These are phyloP conservation scores for Rachicladosporium sp. DNA, from an alignment of 2,329 filamentous ascomycete genomes.

Conservation along the genomic window DNA sequence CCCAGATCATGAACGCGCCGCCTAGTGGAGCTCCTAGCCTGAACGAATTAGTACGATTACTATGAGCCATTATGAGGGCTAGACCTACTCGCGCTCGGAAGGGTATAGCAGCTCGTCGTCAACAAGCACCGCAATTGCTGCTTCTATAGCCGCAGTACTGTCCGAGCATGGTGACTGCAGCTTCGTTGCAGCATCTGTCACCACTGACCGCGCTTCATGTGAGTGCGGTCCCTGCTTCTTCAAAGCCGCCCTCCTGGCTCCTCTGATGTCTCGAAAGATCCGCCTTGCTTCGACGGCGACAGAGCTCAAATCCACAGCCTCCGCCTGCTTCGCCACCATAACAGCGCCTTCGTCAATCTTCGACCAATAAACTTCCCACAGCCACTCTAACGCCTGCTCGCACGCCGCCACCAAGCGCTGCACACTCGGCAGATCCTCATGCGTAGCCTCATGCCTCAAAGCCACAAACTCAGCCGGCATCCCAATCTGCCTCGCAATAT, in stretches of 20 bases:
- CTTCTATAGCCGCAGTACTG: conserved; percentile 6
- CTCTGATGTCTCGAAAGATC: conserved; percentile 15
- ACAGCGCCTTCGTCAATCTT: conserved; percentile 28
- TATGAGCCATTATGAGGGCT: neutral
- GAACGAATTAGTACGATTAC: neutral
- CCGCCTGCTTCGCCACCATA: conserved; percentile 6
- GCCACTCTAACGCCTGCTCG: conserved; percentile 62
- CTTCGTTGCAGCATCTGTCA: conserved; percentile 8
- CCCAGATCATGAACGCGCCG: conserved; percentile 35
- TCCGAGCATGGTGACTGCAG: conserved; percentile 1
- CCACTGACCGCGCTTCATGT: conserved; percentile 20
- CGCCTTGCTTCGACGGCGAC: conserved; percentile 20
- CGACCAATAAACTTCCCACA: conserved; percentile 81
- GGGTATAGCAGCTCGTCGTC: conserved; percentile 27
- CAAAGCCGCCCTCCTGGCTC: conserved; percentile 16
- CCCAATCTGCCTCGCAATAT: conserved; percentile 54
- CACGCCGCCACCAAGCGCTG: conserved; percentile 59
- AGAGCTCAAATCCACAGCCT: conserved; percentile 21
- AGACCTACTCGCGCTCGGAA: conserved; percentile 19
- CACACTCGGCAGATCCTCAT: conserved; percentile 72
- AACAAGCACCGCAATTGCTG: conserved; percentile 20
- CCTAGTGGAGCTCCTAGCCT: conserved; percentile 25
- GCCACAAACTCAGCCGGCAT: conserved; percentile 74
- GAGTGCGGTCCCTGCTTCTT: conserved; percentile 19
- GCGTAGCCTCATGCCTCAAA: conserved; percentile 77